Conservation (phyloP, 331 rosid genomes). For the Malus hybrid region DNA sequence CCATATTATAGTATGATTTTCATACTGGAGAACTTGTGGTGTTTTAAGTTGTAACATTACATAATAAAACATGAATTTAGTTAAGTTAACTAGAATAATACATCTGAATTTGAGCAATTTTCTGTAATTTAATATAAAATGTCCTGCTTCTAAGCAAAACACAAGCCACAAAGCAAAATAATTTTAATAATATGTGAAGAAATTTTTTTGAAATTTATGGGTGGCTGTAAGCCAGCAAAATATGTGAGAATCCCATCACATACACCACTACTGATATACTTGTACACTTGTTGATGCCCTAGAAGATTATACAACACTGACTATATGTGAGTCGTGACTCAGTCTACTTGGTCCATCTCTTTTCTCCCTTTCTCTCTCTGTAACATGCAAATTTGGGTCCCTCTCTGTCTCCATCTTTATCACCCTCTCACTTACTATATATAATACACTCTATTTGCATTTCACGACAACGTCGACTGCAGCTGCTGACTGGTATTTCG, state of each 20-base stretch:
- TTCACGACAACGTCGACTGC: constrained; percentile 80
- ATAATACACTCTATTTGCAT: constrained; percentile 30
- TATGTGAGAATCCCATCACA: neutral
- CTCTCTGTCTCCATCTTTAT: constrained; percentile 25
- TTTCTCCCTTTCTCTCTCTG: constrained; percentile 19
- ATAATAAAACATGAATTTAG: too few species aligned
- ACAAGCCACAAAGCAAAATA: too few species aligned
- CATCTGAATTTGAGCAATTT: too few species aligned
- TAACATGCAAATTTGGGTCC: constrained; percentile 49
- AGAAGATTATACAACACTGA: constrained; percentile 11
- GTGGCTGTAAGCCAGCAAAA: neutral
- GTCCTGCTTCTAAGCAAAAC: too few species aligned
- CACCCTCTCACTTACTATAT: neutral
- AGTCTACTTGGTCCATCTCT: constrained; percentile 1
- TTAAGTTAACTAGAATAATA: too few species aligned
- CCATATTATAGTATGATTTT: too few species aligned
- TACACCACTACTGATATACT: too few species aligned
- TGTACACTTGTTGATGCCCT: constrained; percentile 23
- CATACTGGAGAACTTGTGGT: too few species aligned
- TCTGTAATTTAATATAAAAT: too few species aligned
- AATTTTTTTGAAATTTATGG: neutral
- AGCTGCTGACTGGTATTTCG: constrained; percentile 75
- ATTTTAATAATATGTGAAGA: neutral
- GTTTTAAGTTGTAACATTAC: too few species aligned
- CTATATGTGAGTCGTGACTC: constrained; percentile 5